Evolutionary conservation across 495 filamentous ascomycete species (phyloP).

Genomic region (Penicillium odoratum): DNA sequence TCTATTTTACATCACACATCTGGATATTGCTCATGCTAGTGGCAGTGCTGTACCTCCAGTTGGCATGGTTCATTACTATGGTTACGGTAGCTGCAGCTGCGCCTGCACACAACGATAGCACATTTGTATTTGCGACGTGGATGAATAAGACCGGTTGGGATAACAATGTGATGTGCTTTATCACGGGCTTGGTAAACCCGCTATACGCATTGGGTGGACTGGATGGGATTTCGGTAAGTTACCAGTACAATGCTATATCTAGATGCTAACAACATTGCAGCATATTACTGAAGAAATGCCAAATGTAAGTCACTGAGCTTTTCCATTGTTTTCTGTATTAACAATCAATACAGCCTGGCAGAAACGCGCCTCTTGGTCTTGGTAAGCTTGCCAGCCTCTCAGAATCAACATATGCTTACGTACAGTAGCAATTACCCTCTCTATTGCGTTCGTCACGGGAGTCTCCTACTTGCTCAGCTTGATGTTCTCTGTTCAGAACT

Average conservation of each 20-base stretch:
- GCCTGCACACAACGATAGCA: slow-evolving; percentile 52
- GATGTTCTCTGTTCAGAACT: slow-evolving; percentile 49
- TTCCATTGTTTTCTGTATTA: slow-evolving; percentile 15
- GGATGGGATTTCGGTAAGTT: slow-evolving; percentile 46
- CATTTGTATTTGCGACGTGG: slow-evolving; percentile 65
- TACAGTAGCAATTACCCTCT: slow-evolving; percentile 37
- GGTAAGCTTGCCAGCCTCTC: slow-evolving; percentile 18
- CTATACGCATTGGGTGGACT: slow-evolving; percentile 75
- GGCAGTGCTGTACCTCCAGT: slow-evolving; percentile 56
- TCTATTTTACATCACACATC: neutral
- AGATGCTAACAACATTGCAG: slow-evolving; percentile 26
- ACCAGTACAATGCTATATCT: slow-evolving; percentile 20
- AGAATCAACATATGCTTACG: slow-evolving; percentile 7
- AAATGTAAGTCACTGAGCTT: slow-evolving; percentile 41
- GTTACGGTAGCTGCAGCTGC: slow-evolving; percentile 64
- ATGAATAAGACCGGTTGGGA: slow-evolving; percentile 68
- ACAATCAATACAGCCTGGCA: slow-evolving; percentile 23
- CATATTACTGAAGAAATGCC: slow-evolving; percentile 81
- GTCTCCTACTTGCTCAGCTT: slow-evolving; percentile 44
- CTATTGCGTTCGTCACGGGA: slow-evolving; percentile 47
- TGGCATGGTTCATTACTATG: slow-evolving; percentile 68
- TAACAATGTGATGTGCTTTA: slow-evolving; percentile 69
- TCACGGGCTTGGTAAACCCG: slow-evolving; percentile 74
- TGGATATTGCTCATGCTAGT: neutral
- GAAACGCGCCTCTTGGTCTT: slow-evolving; percentile 34